phyloP scores from a whole-genome alignment of 2,329 filamentous ascomycete species.

The Tolypocladium endophyticum region DNA sequence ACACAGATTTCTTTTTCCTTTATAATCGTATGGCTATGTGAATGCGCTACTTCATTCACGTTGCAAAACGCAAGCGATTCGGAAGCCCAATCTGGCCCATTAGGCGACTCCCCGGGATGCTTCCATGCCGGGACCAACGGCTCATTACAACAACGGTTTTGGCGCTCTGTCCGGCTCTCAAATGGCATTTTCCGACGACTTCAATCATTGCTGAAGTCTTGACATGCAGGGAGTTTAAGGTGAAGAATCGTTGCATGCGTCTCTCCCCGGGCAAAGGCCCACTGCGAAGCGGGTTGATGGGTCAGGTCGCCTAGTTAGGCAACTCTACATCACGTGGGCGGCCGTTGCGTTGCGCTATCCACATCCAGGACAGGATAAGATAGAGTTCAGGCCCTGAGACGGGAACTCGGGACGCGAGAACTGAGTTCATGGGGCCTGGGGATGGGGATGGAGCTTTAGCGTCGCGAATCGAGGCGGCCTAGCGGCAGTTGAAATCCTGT shows the following conservation, averaged over 20 bases:
- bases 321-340: not conserved
- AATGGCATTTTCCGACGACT: not conserved
- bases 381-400: not conserved
- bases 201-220: not conserved
- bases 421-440: not conserved
- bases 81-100: too few species aligned
- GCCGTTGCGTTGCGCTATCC: not conserved
- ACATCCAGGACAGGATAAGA: not conserved
- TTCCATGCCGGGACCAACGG: not conserved
- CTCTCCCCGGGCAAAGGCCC: too few species aligned
- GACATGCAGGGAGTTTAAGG: not conserved
- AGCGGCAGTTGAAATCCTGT: not conserved
- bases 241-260: not conserved
- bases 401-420: not conserved
- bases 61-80: too few species aligned
- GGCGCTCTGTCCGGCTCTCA: not conserved
- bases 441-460: not conserved
- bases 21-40: too few species aligned
- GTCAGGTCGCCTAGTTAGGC: not conserved
- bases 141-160: not conserved
- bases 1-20: too few species aligned
- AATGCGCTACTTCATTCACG: too few species aligned
- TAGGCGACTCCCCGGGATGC: too few species aligned
- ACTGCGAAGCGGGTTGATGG: not conserved
- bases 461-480: not conserved